Base-by-base conservation (phyloP, 2,329 filamentous ascomycete genomes). In the Cytospora schulzeri region DNA sequence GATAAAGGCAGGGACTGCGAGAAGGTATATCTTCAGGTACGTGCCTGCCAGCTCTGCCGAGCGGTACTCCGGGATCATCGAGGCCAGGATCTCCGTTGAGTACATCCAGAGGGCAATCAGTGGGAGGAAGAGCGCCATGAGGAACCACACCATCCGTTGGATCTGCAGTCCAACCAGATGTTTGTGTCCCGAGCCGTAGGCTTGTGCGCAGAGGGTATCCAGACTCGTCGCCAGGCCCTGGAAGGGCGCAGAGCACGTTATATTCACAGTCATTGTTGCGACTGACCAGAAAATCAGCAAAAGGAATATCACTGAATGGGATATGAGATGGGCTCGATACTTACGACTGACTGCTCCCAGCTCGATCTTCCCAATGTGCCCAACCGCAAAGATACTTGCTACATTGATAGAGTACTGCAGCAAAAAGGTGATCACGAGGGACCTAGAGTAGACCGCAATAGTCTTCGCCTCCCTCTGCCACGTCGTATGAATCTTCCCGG, bases 181-280 rank as follows among this genome's bases (percentile, higher is more conserved):
- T 73, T 91, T 96, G 74, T 90, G 91, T 0, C 94, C 94, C 0
- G 91, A 96, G 2, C 95, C 94, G 73, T 96, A 98, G 0, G 95
- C 94, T 76, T 98, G 94, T 0, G 94, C 87, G 75, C 94, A 97
- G 2, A 98, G 86, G 0, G 94, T 98, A 76, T 98, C 94, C 45
- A 98, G 81, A 68, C 90, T 92, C 5, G 94, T 98, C 1, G 93
- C 90, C 17, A 98, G 83, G n/a, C 93, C 91, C 73, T 93, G 90
- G 73, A 91, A 90, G 19, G 91, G 87, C 0, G 89, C 90, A 71
- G 91, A 89, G 64, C 90, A 91, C 17, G 86, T 91, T 70, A 95
- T 93, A 68, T 88, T 92, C 31, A 89, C 89, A 2, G 90, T 91
- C 91, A 94, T 94, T 71, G 88, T 88, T 6, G 87, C 88, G 67